Base-by-base conservation (phyloP, 306 rosid species). In the Fragaria nilgerrensis region DNA sequence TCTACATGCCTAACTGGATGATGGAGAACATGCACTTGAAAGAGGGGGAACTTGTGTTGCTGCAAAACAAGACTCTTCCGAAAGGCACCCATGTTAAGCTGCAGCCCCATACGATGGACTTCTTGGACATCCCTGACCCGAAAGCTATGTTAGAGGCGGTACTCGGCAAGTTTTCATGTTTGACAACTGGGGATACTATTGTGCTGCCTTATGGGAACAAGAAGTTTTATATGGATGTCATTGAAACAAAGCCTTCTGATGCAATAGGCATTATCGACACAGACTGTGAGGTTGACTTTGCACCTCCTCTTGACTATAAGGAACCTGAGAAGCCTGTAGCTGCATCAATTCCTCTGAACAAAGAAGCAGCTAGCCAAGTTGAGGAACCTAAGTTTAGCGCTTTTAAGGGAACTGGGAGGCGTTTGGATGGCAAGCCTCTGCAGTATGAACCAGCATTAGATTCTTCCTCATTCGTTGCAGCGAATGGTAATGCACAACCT, bases 261-360 rank as follows among this genome's bases (percentile, higher is more conserved):
- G 80, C 80, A 12, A 32, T 75, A 47, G 5, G 80, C 5, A 48
- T 75, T 55, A 29, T 49, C 13, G 80, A 81, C 14, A 70, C 73
- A 23, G 62, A 75, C 6, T 61, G 72, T 39, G 80, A 61, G 77
- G 80, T 81, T 22, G 77, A 75, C 72, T 75, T 81, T 48, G 73
- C 59, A 5, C 49, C 36, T 58, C 58, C 80, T 13, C 58, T 69
- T 48, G 80, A 81, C 71, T 61, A 47, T 19, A 25, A 53, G 59
- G 48, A 75, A 41, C 56, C 73, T 0, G 68, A 49, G 34, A 74
- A 55, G 36, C 59, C 39, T 1, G 44, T 63, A 4, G 34, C 53
- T 12, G 27, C 5, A 0, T 11, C 29, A 27, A 9, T 36, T n/a
- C 45, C 29, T 3, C 5, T 29, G 25, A 34, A 43, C 39, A 74